phyloP scores from a whole-genome alignment of 2,329 filamentous ascomycete species.

The Calonectria hongkongensis region DNA sequence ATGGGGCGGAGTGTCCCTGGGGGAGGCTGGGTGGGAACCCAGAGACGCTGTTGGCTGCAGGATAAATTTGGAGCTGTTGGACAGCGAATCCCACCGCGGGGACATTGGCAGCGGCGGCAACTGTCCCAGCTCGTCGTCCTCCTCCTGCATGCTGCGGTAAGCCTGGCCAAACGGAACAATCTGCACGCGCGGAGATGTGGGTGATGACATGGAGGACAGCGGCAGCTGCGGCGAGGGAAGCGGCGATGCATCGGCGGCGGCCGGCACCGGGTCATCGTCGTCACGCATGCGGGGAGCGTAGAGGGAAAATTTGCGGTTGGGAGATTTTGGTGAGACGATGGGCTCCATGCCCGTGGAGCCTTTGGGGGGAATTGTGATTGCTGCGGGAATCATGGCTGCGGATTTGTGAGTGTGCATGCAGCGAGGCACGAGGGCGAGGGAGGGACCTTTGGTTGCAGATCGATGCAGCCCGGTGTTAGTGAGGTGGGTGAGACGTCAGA shows the following conservation, averaged over 20 bases:
- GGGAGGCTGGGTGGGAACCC: conserved; percentile 49
- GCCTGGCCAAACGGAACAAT: conserved; percentile 50
- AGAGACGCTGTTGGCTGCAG: conserved; percentile 48
- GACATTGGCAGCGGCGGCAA: conserved; percentile 61
- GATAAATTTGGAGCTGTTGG: conserved; percentile 55
- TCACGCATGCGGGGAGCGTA: conserved; percentile 48
- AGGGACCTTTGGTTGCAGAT: conserved; percentile 45
- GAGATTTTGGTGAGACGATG: conserved; percentile 38
- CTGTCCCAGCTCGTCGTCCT: conserved; percentile 51
- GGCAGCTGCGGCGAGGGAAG: conserved; percentile 50
- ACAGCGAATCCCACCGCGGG: conserved; percentile 67
- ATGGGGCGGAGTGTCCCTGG: conserved; percentile 53
- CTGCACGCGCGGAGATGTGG: conserved; percentile 50
- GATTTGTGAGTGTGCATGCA: conserved; percentile 13
- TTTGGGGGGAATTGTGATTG: conserved; percentile 47
- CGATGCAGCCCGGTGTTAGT: conserved; percentile 22
- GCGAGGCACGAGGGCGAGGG: conserved; percentile 34
- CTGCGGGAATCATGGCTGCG: conserved; percentile 48
- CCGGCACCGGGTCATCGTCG: conserved; percentile 47
- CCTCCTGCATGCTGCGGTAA: conserved; percentile 47
- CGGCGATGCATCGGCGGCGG: conserved; percentile 49
- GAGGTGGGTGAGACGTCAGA: conserved; percentile 41
- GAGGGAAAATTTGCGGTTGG: conserved; percentile 50
- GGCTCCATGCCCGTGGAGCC: conserved; percentile 35
- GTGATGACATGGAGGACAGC: conserved; percentile 44